phyloP scores from a whole-genome alignment of 257 asterid genomes.

The Solanum bulbocastanum region DNA sequence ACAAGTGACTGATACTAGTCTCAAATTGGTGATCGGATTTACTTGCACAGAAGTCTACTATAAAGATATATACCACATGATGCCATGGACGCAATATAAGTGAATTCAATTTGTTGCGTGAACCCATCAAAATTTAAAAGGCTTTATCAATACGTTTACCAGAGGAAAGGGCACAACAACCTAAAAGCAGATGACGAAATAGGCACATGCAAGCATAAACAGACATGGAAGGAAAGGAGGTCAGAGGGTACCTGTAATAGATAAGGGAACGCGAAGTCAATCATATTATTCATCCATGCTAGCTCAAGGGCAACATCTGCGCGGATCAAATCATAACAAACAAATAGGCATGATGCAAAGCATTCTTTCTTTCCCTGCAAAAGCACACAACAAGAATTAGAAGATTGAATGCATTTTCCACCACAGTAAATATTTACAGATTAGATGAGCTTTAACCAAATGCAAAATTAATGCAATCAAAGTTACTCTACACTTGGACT shows the following conservation, averaged over 20 bases:
- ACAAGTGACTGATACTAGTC: not conserved
- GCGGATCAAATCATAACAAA: slow-evolving; percentile 91
- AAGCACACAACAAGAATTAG: not conserved
- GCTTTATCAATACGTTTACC: not conserved
- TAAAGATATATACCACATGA: not conserved
- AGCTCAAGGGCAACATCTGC: slow-evolving; percentile 96
- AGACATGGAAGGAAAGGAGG: not conserved
- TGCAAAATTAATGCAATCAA: not conserved
- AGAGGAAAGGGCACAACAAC: not conserved
- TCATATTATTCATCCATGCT: slow-evolving; percentile 95
- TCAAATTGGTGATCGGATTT: not conserved
- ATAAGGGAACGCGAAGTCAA: slow-evolving; percentile 95
- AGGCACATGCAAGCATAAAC: not conserved
- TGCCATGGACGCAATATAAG: not conserved
- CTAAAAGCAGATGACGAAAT: not conserved
- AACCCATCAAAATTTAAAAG: not conserved
- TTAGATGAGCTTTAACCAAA: not conserved
- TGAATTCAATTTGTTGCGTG: not conserved
- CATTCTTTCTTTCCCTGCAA: slow-evolving; percentile 98
- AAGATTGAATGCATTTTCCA: not conserved
- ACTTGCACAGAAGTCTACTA: not conserved
- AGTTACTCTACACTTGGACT: not conserved
- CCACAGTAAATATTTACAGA: not conserved
- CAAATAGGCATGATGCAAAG: slow-evolving; percentile 96
- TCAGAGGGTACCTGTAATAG: slow-evolving; percentile 66